phyloP scores from a whole-genome alignment of 2,329 filamentous ascomycete species.

The Colletotrichum tanaceti region DNA sequence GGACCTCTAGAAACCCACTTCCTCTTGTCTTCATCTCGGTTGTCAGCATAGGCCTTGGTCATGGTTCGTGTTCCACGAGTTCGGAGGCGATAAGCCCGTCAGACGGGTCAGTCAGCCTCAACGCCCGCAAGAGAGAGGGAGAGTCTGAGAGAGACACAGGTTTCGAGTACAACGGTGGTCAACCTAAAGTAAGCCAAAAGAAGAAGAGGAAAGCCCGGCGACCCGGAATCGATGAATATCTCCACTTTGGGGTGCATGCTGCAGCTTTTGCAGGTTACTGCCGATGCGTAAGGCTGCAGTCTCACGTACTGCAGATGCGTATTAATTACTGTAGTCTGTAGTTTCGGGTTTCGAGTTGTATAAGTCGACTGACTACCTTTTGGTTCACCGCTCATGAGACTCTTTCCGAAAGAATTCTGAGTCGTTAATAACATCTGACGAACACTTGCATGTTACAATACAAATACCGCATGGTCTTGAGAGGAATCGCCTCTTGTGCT shows the following conservation, averaged over 20 bases:
- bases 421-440: too few relatives aligned
- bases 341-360: background rate
- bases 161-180: background rate
- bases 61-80: background rate
- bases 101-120: background rate
- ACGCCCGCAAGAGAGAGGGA: slow-evolving; percentile 14
- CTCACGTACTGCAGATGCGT: background rate
- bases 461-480: too few relatives aligned
- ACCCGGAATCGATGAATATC: background rate
- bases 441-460: too few relatives aligned
- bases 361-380: background rate
- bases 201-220: background rate
- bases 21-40: background rate
- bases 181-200: background rate
- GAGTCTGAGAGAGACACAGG: too few relatives aligned
- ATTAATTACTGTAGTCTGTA: too few relatives aligned
- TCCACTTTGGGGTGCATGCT: background rate
- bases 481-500: background rate
- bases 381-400: too few relatives aligned
- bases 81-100: background rate
- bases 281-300: slow-evolving; percentile 15
- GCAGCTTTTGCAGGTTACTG: background rate
- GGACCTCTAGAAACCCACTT: background rate
- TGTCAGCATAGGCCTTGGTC: background rate
- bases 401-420: too few relatives aligned